Evolutionary conservation across 345 rosid genomes (phyloP), one percentile per base, ranked within the genome.

Genomic region (Eutrema japonicum): DNA sequence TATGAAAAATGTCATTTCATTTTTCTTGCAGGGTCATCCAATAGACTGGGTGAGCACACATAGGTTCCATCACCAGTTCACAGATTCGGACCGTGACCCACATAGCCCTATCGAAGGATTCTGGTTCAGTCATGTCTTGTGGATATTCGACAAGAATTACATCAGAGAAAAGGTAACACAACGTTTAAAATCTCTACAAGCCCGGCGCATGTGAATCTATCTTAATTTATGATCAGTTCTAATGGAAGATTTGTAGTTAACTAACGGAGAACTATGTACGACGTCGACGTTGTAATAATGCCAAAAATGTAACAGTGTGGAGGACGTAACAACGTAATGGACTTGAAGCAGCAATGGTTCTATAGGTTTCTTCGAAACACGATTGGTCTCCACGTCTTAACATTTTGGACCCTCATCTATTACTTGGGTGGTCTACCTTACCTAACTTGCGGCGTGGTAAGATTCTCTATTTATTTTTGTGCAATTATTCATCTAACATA

Each of bases 401-500:
- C 84, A 7, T 75, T 86, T 40, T 96, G 83, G 57, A 58, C 62
- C 64, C 63, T 88, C 66, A 76, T 91, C 27, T 86, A 81, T 75
- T 72, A 83, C 13, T 22, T 68, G 29, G 97, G 96, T 26, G 97
- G 93, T 30, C 70, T 89, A 46, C 89, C 98, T 46, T 93, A 84
- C 83, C 72, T 93, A 37, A 87, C 85, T 8, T 93, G 97, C 88
- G 98, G 96, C 69, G 88, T 91, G 97, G 98, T 93, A 72, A 79
- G 80, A 40, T 42, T 22, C 40, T 67, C 26, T 42, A 22, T 53
- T 5, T 35, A 26, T 5, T 29, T 14, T 53, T 29, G 4, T 47
- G 9, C 51, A 6, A 46, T 38, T 38, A 38, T 38, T 13, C 13
- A 12, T 61, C 12, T 13, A 7, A 35, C 11, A 64, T 18, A 18